A percentile compares a stretch with the other conserved stretches of the same genome.
These are phyloP conservation scores for Colletotrichum orchidophilum DNA, from an alignment of 2,329 filamentous ascomycete genomes.

Conservation along the genomic window DNA sequence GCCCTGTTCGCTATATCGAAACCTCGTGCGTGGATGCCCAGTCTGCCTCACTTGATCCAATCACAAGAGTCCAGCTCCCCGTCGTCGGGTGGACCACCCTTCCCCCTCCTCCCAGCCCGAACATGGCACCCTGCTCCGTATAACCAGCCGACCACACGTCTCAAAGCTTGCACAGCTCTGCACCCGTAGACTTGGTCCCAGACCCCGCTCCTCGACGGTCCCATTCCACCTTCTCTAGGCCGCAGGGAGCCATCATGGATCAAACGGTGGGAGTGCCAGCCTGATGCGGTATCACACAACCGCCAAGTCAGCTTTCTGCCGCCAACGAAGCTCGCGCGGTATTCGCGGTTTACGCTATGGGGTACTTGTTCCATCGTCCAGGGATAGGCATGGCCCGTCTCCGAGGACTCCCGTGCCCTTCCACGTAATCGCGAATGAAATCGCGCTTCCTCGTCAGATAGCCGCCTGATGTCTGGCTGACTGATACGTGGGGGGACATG, in stretches of 20 bases:
- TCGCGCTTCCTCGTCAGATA: constrained; percentile 14
- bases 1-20: constrained; percentile 17
- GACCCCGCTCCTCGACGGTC: constrained; percentile 14
- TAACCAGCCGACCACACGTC: not conserved
- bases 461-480: constrained; percentile 22
- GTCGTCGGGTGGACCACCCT: constrained; percentile 14
- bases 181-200: constrained; percentile 21
- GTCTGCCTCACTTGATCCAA: constrained; percentile 11
- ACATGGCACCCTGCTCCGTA: constrained; percentile 17
- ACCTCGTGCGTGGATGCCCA: constrained; percentile 1
- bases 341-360: constrained; percentile 12
- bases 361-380: constrained; percentile 2
- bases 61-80: constrained; percentile 7
- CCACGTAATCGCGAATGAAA: constrained; percentile 25
- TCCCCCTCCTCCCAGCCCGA: constrained; percentile 15
- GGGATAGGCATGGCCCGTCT: not conserved
- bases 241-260: constrained; percentile 9
- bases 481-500: constrained; percentile 14
- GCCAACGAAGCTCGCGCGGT: constrained; percentile 5
- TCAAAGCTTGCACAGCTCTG: constrained; percentile 1
- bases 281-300: constrained; percentile 28
- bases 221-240: not conserved
- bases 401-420: constrained; percentile 10
- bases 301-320: constrained; percentile 19
- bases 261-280: constrained; percentile 9